Percentiles rank a stretch among this genome's conserved stretches.
phyloP scores from a whole-genome alignment of 208 protist species.

The Novymonas esmeraldas region DNA sequence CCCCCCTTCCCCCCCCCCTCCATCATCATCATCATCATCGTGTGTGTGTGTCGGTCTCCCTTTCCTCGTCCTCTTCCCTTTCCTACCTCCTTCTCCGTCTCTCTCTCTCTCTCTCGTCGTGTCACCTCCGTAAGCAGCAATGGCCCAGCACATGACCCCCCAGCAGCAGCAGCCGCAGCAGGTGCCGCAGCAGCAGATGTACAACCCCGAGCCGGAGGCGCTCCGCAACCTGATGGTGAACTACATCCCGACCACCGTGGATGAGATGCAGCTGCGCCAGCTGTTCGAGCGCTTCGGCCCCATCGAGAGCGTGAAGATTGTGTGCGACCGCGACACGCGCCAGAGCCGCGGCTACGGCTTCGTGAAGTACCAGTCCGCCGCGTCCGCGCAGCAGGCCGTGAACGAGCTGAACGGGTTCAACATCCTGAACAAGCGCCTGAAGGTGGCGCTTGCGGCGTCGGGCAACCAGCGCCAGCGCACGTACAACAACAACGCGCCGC shows the following conservation, averaged over 20 bases:
- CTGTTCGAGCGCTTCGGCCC: slow-evolving; percentile 85
- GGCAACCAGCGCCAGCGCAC: slow-evolving; percentile 68
- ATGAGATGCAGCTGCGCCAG: slow-evolving; percentile 82
- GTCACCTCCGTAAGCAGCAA: slow-evolving; percentile 3
- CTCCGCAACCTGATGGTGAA: slow-evolving; percentile 91
- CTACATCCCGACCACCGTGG: slow-evolving; percentile 88
- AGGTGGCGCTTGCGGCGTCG: slow-evolving; percentile 78
- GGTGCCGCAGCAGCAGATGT: slow-evolving; percentile 17
- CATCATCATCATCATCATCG: background rate
- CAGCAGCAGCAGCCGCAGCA: slow-evolving; percentile 44
- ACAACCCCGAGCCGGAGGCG: slow-evolving; percentile 69
- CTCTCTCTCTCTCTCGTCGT: background rate
- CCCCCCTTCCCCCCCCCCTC: no score
- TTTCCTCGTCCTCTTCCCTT: no score
- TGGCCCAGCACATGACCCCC: slow-evolving; percentile 50
- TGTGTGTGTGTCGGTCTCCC: background rate
- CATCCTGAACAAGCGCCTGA: slow-evolving; percentile 90
- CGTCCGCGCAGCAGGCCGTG: slow-evolving; percentile 81
- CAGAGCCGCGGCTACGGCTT: slow-evolving; percentile 92
- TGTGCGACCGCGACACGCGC: slow-evolving; percentile 84
- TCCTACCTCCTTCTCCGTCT: background rate
- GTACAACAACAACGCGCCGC: slow-evolving; percentile 37
- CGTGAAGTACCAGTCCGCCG: slow-evolving; percentile 83
- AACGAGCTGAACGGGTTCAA: slow-evolving; percentile 82
- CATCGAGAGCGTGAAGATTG: slow-evolving; percentile 90